Evolutionary conservation across 164 flowering plant species (phyloP), one percentile per base, ranked within the genome.

Genomic region (Saururus chinensis): DNA sequence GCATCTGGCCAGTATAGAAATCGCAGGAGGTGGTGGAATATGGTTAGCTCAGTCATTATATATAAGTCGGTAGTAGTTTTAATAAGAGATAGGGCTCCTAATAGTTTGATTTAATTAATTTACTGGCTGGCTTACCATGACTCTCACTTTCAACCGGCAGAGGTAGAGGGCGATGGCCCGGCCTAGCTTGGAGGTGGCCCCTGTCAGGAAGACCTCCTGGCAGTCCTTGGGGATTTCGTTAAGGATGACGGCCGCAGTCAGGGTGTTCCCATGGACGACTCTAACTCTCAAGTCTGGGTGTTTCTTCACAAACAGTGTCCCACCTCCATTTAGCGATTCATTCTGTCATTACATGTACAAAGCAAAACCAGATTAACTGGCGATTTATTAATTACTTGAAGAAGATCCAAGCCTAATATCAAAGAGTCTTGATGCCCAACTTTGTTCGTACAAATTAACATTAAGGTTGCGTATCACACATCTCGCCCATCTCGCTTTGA

Each of bases 131-230:
- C 74, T 77, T 77, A 92, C 98, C 67, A 92, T 77, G 25, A 92
- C 97, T 19, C 84, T 72, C 0, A 92, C 77, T 73, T 69, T 72
- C 49, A 51, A 68, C 16, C 75, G 76, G 57, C 92, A 86, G 1
- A 92, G 95, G 69, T 93, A 89, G 49, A 93, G 92, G 19, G 98
- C 96, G 70, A 93, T 92, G 60, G 96, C 96, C 68, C 98, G 75
- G 40, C 98, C 98, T 16, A 92, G 88, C 80, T 92, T 92, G 13
- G 98, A 92, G 51, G 98, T 92, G 24, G 98, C 93, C 52, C 98
- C 98, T 0, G 93, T 83, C 10, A 92, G 26, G 65, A 92, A 89
- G 40, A 88, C 98, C 65, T 92, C 96, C 26, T 70, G 64, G 0
- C 80, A 88, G 63, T 80, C 84, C 26, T 74, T 60, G 0, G 79